phyloP scores from a whole-genome alignment of 2,329 filamentous ascomycete species.

The Scedosporium boydii region DNA sequence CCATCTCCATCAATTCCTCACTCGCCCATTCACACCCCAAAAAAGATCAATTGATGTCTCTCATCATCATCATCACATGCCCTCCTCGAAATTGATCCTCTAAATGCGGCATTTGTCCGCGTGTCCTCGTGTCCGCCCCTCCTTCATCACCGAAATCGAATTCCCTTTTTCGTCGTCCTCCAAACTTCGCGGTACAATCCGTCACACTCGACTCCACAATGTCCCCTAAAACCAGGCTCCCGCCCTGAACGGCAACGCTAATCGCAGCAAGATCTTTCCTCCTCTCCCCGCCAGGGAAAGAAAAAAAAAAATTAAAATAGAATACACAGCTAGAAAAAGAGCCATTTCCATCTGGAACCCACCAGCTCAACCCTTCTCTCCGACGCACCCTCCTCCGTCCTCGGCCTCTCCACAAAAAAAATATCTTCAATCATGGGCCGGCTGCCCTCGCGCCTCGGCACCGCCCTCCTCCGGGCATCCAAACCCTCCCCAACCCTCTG shows the following conservation, averaged over 20 bases:
- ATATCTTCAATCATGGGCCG: neutral
- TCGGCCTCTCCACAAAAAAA: constrained; percentile 1
- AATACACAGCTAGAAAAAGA: neutral
- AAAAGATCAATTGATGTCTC: too few relatives aligned
- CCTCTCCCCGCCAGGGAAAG: neutral
- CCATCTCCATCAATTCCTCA: too few relatives aligned
- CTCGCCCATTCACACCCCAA: too few relatives aligned
- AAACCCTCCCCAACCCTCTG: neutral
- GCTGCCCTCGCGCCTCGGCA: neutral
- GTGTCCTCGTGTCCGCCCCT: neutral
- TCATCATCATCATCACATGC: too few relatives aligned
- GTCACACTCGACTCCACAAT: constrained; percentile 25
- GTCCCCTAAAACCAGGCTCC: neutral
- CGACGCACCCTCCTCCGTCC: constrained; percentile 5
- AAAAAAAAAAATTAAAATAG: neutral
- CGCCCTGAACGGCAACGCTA: neutral
- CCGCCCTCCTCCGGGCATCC: neutral
- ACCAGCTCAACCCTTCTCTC: neutral
- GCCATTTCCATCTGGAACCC: neutral
- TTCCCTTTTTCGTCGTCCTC: constrained; percentile 19
- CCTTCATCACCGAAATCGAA: neutral
- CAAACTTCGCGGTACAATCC: constrained; percentile 39
- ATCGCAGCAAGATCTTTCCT: neutral
- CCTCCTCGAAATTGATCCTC: neutral
- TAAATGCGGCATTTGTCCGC: neutral